Evolutionary conservation across 2,329 filamentous ascomycete genomes (phyloP).

Genomic region (Alternaria rosae): DNA sequence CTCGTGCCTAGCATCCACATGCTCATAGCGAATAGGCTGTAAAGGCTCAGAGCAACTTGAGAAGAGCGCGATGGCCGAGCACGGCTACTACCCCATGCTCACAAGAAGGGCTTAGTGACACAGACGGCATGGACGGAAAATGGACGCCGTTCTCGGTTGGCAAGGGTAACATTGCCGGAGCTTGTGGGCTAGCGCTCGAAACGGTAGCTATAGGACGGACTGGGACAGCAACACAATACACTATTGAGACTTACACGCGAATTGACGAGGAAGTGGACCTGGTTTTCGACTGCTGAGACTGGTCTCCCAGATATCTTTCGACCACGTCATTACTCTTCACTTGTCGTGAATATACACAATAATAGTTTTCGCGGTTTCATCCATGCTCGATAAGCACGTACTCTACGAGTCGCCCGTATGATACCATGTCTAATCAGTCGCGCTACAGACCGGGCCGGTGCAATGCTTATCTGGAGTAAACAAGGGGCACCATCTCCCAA

Average conservation of each 20-base stretch:
- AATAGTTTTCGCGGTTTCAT: not conserved
- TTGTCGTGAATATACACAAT: not conserved
- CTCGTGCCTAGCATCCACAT: not conserved
- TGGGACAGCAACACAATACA: not conserved
- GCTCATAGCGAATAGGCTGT: not conserved
- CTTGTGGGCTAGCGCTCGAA: not conserved
- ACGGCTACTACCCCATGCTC: not conserved
- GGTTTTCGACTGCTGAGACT: not conserved
- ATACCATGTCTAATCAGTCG: not conserved
- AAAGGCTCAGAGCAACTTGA: not conserved
- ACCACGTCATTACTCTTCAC: not conserved
- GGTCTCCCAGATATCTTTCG: not conserved
- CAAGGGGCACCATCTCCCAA: not conserved
- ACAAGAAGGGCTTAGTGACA: not conserved
- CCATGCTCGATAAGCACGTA: not conserved
- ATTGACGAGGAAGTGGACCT: not conserved
- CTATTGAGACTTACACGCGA: not conserved
- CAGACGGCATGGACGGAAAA: not conserved
- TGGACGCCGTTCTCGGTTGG: not conserved
- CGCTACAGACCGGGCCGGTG: slow-evolving; percentile 10
- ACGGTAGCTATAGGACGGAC: not conserved
- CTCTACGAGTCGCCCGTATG: not conserved
- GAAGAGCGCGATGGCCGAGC: not conserved
- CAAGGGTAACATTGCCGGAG: not conserved
- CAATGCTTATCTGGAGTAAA: slow-evolving; percentile 4